Conservation (phyloP, 306 rosid species). For the Acacia confusa region DNA sequence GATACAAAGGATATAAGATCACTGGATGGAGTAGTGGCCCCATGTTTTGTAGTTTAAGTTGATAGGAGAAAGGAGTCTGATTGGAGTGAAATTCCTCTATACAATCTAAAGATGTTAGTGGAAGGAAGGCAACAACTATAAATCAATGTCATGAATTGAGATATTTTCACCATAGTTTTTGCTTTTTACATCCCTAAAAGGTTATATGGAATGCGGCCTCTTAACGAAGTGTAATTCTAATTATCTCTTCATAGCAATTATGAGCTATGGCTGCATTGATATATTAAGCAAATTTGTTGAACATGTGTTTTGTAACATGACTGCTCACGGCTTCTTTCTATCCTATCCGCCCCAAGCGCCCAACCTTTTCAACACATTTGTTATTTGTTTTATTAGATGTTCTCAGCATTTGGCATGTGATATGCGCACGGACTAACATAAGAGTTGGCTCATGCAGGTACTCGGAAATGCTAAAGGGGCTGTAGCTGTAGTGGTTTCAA, state of each 20-base stretch:
- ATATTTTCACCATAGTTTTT: background rate
- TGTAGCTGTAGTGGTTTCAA: conserved; percentile 96
- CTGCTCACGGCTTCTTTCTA: background rate
- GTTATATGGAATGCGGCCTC: background rate
- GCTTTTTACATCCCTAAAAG: background rate
- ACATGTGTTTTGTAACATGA: background rate
- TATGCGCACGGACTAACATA: conserved; percentile 9
- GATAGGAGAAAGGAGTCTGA: background rate
- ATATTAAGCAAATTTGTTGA: background rate
- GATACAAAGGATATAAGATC: conserved; percentile 7
- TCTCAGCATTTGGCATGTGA: background rate
- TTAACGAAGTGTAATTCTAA: background rate
- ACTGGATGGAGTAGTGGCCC: conserved; percentile 2
- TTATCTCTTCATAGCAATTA: background rate
- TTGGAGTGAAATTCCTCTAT: background rate
- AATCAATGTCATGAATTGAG: background rate
- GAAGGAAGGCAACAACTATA: background rate
- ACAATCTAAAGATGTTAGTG: background rate
- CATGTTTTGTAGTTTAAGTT: conserved; percentile 14
- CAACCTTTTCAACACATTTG: background rate
- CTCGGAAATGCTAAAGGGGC: conserved; percentile 99
- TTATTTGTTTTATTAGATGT: background rate
- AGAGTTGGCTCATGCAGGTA: conserved; percentile 59
- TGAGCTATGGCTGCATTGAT: background rate
- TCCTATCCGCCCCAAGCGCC: background rate